Evolutionary conservation across 495 filamentous ascomycete species (phyloP), one percentile per base, ranked within the genome.

Genomic region (Penicillium canescens): DNA sequence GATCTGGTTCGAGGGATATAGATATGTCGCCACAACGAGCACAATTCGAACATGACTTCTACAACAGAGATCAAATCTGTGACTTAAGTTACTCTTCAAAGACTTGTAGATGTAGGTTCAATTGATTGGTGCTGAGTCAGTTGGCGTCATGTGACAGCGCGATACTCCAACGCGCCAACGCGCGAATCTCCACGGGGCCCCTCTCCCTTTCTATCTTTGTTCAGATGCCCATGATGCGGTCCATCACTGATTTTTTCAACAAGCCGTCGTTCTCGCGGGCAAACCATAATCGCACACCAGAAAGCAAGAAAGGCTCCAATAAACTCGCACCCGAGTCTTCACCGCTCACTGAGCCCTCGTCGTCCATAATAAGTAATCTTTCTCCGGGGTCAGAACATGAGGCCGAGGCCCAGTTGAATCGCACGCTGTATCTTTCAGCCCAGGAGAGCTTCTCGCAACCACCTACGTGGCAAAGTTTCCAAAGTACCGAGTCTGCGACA

Each of bases 211-310:
- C 26, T 18, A 26, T 41, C 54, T 56, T 23, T n/a, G 35, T 34
- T 45, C 23, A 21, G 24, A 67, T 68, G 58, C 35, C 56, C 46
- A 66, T 49, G 37, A 66, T 69, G 55, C 59, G 57, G 11, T 70
- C 37, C 18, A 66, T 78, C 20, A 67, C 56, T 1, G 68, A 67
- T 33, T 78, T 68, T 37, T 80, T 81, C 55, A 74, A 68, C 23
- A 68, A 61, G 11, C 71, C 74, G 7, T 13, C 42, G 3, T 71
- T 64, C 40, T 47, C 62, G 1, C 23, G 24, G n/a, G 28, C 42
- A 3, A 40, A 55, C 34, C 14, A 42, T 7, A 20, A 54, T 13
- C 33, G 12, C 28, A 52, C 56, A 4, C 31, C 48, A 2, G 57
- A 64, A 42, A 47, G 53, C 6, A 35, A 48, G 37, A 24, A 52